Evolutionary conservation across 768 basidiomycete genomes (phyloP).

Genomic region (Lentinula edodes): DNA sequence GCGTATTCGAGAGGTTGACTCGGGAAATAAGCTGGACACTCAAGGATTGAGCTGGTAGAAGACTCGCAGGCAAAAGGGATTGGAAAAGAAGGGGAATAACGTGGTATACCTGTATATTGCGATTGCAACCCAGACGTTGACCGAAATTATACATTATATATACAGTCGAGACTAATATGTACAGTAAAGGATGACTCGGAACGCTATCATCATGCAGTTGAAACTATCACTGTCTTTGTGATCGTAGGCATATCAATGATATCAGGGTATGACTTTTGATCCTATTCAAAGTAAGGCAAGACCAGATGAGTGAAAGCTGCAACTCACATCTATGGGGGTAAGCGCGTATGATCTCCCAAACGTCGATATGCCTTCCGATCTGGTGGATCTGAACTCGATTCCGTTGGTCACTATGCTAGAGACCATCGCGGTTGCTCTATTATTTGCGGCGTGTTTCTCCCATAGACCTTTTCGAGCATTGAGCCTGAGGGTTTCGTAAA

Average conservation of each 20-base stretch:
- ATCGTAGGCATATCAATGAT: constrained; percentile 2
- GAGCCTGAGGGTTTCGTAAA: neutral
- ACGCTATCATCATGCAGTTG: neutral
- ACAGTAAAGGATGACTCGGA: neutral
- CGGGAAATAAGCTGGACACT: too few relatives aligned
- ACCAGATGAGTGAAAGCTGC: neutral
- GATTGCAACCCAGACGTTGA: too few relatives aligned
- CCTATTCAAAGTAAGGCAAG: neutral
- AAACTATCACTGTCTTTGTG: neutral
- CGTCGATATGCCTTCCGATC: neutral
- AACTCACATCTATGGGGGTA: neutral
- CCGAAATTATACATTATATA: neutral
- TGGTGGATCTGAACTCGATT: neutral
- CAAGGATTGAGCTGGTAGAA: too few relatives aligned
- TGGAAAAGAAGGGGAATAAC: neutral
- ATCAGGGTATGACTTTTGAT: neutral
- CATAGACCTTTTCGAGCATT: neutral
- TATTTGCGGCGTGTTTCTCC: neutral
- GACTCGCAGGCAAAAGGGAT: too few relatives aligned
- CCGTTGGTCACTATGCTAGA: neutral
- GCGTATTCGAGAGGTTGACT: too few relatives aligned
- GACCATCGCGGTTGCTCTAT: neutral
- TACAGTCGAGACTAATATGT: neutral
- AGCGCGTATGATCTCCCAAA: neutral
- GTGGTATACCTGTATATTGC: neutral